A percentile compares a stretch with the other conserved stretches of the same genome.
Conservation (phyloP, 2,329 filamentous ascomycete genomes). For the Aphanoascus verrucosus region DNA sequence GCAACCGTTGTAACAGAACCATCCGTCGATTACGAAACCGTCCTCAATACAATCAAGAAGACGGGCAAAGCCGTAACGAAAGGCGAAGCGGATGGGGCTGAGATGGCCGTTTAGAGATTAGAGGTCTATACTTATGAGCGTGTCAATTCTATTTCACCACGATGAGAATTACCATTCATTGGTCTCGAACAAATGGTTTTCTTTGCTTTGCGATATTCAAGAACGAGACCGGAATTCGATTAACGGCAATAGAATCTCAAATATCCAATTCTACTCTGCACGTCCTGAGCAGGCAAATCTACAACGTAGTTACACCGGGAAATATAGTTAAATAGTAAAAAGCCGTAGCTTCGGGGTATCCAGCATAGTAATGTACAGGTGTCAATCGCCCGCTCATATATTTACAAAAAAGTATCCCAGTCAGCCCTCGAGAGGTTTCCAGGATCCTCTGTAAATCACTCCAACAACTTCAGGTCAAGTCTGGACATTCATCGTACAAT, state of each 20-base stretch:
- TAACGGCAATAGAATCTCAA: no score
- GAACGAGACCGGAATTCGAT: no score
- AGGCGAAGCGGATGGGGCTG: constrained; percentile 36
- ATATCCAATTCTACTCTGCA: no score
- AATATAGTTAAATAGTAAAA: not conserved
- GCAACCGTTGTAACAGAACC: constrained; percentile 64
- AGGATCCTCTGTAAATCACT: not conserved
- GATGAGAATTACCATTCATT: no score
- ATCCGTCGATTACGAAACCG: constrained; percentile 62
- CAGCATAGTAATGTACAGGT: not conserved
- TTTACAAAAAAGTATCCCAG: not conserved
- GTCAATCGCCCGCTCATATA: not conserved
- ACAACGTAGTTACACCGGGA: not conserved
- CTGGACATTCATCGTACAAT: not conserved
- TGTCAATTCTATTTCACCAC: no score
- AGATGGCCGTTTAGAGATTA: constrained; percentile 26
- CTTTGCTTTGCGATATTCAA: no score
- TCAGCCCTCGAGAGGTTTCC: not conserved
- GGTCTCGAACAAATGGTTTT: no score
- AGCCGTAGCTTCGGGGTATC: not conserved
- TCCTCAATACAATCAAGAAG: constrained; percentile 83
- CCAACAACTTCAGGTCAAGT: not conserved
- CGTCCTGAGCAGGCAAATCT: no score
- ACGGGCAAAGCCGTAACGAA: constrained; percentile 86
- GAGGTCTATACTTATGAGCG: not conserved